Evolutionary conservation across 768 basidiomycete species (phyloP).

Genomic region (Lyophyllum semitale): DNA sequence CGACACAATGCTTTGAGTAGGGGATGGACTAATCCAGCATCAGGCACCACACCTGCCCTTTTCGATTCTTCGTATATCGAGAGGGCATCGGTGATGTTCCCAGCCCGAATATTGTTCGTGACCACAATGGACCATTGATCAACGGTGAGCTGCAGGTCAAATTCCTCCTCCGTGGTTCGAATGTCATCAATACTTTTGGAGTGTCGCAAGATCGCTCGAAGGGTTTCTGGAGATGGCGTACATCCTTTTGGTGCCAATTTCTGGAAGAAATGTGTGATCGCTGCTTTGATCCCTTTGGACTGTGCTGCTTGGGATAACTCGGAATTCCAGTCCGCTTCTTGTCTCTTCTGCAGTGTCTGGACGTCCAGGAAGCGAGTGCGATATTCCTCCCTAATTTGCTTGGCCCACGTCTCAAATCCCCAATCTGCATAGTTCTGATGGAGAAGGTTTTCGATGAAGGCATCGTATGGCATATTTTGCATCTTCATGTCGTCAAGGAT

Average conservation of each 20-base stretch:
- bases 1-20: conserved; percentile 54
- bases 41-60: conserved; percentile 44
- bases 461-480: conserved; percentile 45
- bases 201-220: conserved; percentile 44
- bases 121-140: conserved; percentile 60
- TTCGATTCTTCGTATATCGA: conserved; percentile 51
- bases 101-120: conserved; percentile 44
- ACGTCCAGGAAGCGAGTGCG: conserved; percentile 23
- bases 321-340: conserved; percentile 13
- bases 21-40: conserved; percentile 53
- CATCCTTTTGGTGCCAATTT: conserved; percentile 34
- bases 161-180: conserved; percentile 37
- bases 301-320: conserved; percentile 19
- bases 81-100: conserved; percentile 42
- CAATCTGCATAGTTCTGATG: conserved; percentile 44
- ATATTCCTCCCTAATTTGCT: conserved; percentile 41
- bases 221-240: conserved; percentile 25
- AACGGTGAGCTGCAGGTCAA: conserved; percentile 40
- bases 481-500: conserved; percentile 50
- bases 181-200: conserved; percentile 45
- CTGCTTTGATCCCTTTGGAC: conserved; percentile 29
- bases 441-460: conserved; percentile 40
- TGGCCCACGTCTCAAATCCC: conserved; percentile 35
- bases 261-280: conserved; percentile 34
- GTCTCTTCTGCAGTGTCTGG: conserved; percentile 15